These are phyloP conservation scores for Aureobasidium sp. DNA, from an alignment of 2,329 filamentous ascomycete species.

Conservation along the genomic window DNA sequence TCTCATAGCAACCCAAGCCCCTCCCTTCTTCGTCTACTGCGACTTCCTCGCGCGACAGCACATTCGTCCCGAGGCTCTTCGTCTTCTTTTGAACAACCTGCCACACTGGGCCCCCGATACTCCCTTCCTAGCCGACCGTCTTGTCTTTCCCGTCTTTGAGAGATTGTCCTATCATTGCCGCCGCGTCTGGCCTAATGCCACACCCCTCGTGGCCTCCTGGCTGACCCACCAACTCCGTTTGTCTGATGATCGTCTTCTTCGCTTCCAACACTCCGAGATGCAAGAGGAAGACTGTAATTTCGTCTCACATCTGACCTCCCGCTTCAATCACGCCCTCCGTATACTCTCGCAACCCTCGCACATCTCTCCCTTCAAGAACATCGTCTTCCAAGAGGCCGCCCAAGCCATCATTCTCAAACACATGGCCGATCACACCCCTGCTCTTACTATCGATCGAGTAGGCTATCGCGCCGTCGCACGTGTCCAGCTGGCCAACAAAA, in stretches of 20 bases:
- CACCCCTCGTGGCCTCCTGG: conserved; percentile 23
- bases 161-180: conserved; percentile 47
- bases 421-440: conserved; percentile 50
- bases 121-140: neutral
- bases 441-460: conserved; percentile 48
- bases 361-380: conserved; percentile 43
- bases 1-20: conserved; percentile 10
- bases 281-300: neutral
- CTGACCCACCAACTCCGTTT: neutral
- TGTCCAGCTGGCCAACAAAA: conserved; percentile 52
- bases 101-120: neutral
- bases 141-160: conserved; percentile 35
- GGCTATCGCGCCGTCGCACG: conserved; percentile 52
- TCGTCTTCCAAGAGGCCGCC: conserved; percentile 47
- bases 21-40: conserved; percentile 36
- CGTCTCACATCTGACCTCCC: neutral
- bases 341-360: conserved; percentile 43
- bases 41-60: conserved; percentile 40
- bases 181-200: conserved; percentile 40
- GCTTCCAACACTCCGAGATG: neutral
- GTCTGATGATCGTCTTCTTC: neutral
- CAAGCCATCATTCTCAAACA: conserved; percentile 51
- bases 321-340: conserved; percentile 40
- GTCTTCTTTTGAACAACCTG: conserved; percentile 33
- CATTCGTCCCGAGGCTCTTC: conserved; percentile 37